Evolutionary conservation across 2,329 filamentous ascomycete genomes (phyloP), one percentile per base, ranked within the genome.

Genomic region (Trichoderma semiorbis): DNA sequence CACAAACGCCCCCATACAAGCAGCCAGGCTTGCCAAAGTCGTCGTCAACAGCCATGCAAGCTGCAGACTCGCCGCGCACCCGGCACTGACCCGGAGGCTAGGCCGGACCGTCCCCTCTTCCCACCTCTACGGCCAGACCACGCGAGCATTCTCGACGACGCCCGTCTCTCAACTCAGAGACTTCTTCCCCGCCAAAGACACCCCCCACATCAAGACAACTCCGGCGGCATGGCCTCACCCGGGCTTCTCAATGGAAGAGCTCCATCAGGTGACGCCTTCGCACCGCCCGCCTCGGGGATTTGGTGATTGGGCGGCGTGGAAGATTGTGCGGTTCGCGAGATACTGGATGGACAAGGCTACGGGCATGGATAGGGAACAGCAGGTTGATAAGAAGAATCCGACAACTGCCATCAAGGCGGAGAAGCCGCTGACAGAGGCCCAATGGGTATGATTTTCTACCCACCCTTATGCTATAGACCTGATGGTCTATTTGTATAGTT

Each of bases 281-380:
- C 95, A 98, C 79, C 91, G 95, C 28, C 81, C 91, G 75, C 89
- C 92, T 2, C 86, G 89, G 77, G 92, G 89, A 14, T 86, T 89
- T 78, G 92, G 94, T 5, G 96, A 99, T 80, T 90, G 89, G 83
- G 82, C 92, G 4, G 96, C 96, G 3, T 90, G 96, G 78, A 87
- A 88, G 72, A 89, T 93, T 74, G 91, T 98, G 63, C 89, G 93
- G 7, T 75, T 94, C 26, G 87, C 94, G 50, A 88, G 95, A 64
- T 95, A 89, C 86, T 90, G 90, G 11, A 93, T 97, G 83, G 95
- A 98, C 79, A 83, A 91, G 43, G 92, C 87, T 18, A 97, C 95
- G 0, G 94, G 94, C 14, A 85, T 90, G 82, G 81, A 80, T 47
- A 92, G 94, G 75, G 90, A 89, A 36, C 94, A 97, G 78, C 88